phyloP scores from a whole-genome alignment of 768 basidiomycete species.

The Naematelia aurantialba region DNA sequence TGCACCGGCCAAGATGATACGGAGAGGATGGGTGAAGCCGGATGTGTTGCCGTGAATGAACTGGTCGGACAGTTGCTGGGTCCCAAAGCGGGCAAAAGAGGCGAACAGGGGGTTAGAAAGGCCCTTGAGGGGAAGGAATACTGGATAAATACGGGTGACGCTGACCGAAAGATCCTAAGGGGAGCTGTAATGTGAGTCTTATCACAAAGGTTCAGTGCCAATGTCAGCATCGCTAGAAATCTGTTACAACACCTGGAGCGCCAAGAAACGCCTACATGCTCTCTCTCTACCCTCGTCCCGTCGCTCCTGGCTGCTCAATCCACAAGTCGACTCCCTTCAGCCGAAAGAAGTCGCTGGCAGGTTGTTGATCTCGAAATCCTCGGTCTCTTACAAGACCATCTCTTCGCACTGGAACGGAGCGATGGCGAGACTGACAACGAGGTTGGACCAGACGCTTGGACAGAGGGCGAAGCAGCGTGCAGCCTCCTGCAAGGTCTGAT shows the following conservation, averaged over 20 bases:
- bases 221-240: conserved; percentile 24
- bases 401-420: conserved; percentile 16
- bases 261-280: conserved; percentile 13
- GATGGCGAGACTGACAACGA: conserved; percentile 17
- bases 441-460: conserved; percentile 32
- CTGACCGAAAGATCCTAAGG: conserved; percentile 25
- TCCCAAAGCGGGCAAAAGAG: conserved; percentile 27
- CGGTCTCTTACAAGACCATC: conserved; percentile 41
- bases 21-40: conserved; percentile 13
- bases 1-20: conserved; percentile 30
- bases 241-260: conserved; percentile 23
- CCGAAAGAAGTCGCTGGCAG: conserved; percentile 30
- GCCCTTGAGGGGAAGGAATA: conserved; percentile 28
- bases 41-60: conserved; percentile 18
- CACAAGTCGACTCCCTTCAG: conserved; percentile 17
- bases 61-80: conserved; percentile 24
- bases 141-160: conserved; percentile 15
- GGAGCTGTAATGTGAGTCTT: conserved; percentile 40
- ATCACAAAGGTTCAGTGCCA: conserved; percentile 1
- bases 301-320: conserved; percentile 38
- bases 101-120: conserved; percentile 26
- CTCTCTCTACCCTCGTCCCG: conserved; percentile 32
- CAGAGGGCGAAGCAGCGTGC: conserved; percentile 35
- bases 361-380: conserved; percentile 46
- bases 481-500: conserved; percentile 32